Percentiles rank a stretch among this genome's conserved stretches.
Conservation (phyloP, 331 rosid species). For the Malus hybrid region DNA sequence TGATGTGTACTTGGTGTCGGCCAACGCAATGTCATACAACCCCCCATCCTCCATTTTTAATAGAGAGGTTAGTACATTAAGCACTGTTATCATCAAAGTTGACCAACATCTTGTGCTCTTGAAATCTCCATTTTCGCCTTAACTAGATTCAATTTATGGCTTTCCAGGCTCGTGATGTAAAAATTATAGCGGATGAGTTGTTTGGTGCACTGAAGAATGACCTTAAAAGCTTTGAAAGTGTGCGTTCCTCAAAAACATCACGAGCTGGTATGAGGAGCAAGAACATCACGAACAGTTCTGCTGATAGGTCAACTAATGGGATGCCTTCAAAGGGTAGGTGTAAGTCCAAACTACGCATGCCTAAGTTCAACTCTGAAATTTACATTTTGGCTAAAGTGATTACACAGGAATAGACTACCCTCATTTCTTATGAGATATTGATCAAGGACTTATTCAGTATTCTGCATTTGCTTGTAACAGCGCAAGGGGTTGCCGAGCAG, state of each 20-base stretch:
- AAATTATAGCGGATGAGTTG: constrained; percentile 8
- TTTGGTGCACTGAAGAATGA: constrained; percentile 6
- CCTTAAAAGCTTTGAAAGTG: constrained; percentile 7
- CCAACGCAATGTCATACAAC: constrained; percentile 17
- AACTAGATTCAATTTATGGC: not conserved
- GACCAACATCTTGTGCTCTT: not conserved
- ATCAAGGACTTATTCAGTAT: not conserved
- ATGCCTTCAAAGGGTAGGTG: not conserved
- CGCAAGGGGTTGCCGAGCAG: not conserved
- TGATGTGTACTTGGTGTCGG: constrained; percentile 15
- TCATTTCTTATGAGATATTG: not conserved
- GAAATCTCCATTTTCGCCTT: not conserved
- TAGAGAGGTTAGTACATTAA: constrained; percentile 4
- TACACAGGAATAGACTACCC: not conserved
- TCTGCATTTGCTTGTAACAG: constrained; percentile 3
- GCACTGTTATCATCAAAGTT: not conserved
- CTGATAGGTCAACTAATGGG: not conserved
- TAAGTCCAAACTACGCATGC: not conserved
- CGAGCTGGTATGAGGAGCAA: constrained; percentile 4
- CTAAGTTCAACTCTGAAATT: not conserved
- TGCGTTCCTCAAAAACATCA: not conserved
- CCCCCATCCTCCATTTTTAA: not conserved
- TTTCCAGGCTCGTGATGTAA: constrained; percentile 15
- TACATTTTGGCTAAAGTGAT: not conserved
- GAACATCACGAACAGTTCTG: not conserved